phyloP scores from a whole-genome alignment of 495 filamentous ascomycete species.

The Talaromyces ruber region DNA sequence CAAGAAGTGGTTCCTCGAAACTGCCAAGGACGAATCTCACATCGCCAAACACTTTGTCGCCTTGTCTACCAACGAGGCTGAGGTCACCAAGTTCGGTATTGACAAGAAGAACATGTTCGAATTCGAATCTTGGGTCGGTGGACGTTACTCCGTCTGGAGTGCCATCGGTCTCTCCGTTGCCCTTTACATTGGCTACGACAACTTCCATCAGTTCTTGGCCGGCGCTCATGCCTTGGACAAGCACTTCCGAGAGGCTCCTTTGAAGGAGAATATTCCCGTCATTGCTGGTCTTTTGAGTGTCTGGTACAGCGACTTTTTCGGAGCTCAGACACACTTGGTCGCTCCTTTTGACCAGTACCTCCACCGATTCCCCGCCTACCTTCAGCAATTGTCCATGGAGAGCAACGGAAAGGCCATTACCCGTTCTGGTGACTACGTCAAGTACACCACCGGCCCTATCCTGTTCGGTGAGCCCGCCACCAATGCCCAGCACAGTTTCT shows the following conservation, averaged over 20 bases:
- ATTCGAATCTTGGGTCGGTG: slow-evolving; percentile 97
- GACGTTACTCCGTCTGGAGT: slow-evolving; percentile 96
- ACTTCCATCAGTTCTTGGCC: slow-evolving; percentile 93
- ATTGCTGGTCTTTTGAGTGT: slow-evolving; percentile 90
- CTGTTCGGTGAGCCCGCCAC: slow-evolving; percentile 97
- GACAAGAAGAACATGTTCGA: slow-evolving; percentile 98
- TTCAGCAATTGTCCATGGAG: slow-evolving; percentile 99
- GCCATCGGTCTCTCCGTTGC: slow-evolving; percentile 93
- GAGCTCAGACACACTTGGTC: slow-evolving; percentile 93
- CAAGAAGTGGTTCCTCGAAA: slow-evolving; percentile 93
- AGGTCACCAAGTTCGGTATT: slow-evolving; percentile 98
- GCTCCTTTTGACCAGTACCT: slow-evolving; percentile 99
- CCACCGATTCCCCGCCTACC: slow-evolving; percentile 96
- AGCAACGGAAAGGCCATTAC: slow-evolving; percentile 98
- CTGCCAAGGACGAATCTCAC: slow-evolving; percentile 59
- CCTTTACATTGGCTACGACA: slow-evolving; percentile 92
- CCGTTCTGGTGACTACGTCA: slow-evolving; percentile 79
- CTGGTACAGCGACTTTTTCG: slow-evolving; percentile 98
- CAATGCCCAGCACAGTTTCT: slow-evolving; percentile 99
- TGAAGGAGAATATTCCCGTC: slow-evolving; percentile 91
- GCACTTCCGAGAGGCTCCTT: slow-evolving; percentile 85
- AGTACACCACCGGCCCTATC: slow-evolving; percentile 93
- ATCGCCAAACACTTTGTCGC: slow-evolving; percentile 99
- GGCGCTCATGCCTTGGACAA: slow-evolving; percentile 97
- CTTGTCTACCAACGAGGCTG: slow-evolving; percentile 87